Evolutionary conservation across 306 rosid species (phyloP), one percentile per base, ranked within the genome.

Genomic region (Cicer chorassanicum): DNA sequence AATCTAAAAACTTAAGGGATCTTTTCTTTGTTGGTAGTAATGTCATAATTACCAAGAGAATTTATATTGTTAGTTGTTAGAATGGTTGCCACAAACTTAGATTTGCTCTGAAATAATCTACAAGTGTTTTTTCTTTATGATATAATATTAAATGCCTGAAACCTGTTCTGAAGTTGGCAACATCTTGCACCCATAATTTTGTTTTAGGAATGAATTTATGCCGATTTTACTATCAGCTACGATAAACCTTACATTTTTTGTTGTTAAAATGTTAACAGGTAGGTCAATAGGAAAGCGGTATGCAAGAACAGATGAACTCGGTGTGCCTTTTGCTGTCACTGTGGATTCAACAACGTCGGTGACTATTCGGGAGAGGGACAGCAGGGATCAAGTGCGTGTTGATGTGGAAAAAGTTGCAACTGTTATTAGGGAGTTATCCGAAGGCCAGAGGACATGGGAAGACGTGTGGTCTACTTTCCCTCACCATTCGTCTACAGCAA

Each of bases 221-320:
- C 55, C 61, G 3, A 2, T 59, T 13, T 72, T 29, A 8, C 40
- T 63, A 34, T 57, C 29, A 39, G 7, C 19, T 19, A 40, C n/a
- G 44, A 42, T 48, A 57, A 4, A 72, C 74, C 19, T 19, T 74
- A 15, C 29, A 16, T 38, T 6, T 16, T 16, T 16, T 16, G 77
- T 59, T 73, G 38, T 64, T 63, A 24, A 77, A 65, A 65, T 75
- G 66, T 75, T 50, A 9, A 38, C 55, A 91, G 97, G 98, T 39
- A 91, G 90, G 42, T 88, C 98, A 0, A 94, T 94, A 0, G 98
- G 98, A 41, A 94, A 86, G 73, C 83, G 96, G n/a, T 94, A 94
- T 19, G 98, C 97, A 1, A 76, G 98, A 53, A 91, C 97, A 4
- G 97, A 94, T 69, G 98, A 94, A 56, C 90, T 94, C 13, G 98